phyloP scores from a whole-genome alignment of 2,329 filamentous ascomycete species.

The Fusarium nisikadoi region DNA sequence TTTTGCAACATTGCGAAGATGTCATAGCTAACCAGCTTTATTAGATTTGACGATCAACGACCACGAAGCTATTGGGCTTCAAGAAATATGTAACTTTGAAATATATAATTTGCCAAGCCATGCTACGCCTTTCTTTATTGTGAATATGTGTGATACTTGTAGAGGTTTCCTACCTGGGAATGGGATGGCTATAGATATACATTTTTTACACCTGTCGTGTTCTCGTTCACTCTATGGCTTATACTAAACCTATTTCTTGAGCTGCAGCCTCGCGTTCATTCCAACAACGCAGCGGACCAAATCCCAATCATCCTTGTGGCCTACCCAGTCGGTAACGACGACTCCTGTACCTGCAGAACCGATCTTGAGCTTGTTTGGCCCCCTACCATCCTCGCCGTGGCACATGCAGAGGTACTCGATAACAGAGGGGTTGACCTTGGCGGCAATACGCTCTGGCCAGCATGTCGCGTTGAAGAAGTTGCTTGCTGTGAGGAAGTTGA shows the following conservation, averaged over 20 bases:
- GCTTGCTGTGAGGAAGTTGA: conserved; percentile 91
- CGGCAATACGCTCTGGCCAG: conserved; percentile 94
- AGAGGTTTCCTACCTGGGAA: not conserved
- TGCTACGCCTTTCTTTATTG: not conserved
- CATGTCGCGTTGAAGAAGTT: conserved; percentile 94
- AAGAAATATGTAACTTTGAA: not conserved
- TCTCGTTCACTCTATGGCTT: not conserved
- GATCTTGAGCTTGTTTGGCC: conserved; percentile 60
- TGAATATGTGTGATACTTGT: not conserved
- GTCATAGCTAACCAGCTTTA: conserved; percentile 17
- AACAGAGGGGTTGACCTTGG: conserved; percentile 83
- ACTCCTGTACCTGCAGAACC: conserved; percentile 85
- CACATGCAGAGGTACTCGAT: conserved; percentile 69
- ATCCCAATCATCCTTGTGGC: conserved; percentile 88
- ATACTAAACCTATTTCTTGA: conserved; percentile 51
- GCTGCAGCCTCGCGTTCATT: conserved; percentile 80
- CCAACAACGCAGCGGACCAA: conserved; percentile 86
- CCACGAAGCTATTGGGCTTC: not conserved
- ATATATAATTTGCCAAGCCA: not conserved
- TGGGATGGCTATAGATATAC: not conserved
- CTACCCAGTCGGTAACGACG: conserved; percentile 94
- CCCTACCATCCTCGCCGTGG: conserved; percentile 64
- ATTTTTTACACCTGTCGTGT: not conserved
- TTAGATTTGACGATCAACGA: not conserved
- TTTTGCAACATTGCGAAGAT: not conserved